A percentile compares a stretch with the other conserved stretches of the same genome.
Conservation (phyloP, 352 stramenopile genomes). For the Globisporangium radiosum region DNA sequence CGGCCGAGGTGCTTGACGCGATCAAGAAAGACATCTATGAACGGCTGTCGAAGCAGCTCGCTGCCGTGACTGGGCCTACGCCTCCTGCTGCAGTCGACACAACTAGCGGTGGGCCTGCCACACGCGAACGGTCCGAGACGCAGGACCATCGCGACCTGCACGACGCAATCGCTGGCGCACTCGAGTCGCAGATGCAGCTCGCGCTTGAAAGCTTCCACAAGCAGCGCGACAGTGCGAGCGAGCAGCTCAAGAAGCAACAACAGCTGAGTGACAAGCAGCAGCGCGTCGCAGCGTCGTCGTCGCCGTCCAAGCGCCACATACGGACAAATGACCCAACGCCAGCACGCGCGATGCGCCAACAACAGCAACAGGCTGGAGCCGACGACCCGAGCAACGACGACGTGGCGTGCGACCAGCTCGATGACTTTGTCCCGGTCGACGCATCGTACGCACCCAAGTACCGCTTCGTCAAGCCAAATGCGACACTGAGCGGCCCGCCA, state of each 20-base stretch:
- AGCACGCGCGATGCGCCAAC: background rate
- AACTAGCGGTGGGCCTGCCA: background rate
- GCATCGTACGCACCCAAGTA: constrained; percentile 41
- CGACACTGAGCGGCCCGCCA: background rate
- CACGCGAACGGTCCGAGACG: constrained; percentile 2
- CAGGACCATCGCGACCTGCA: constrained; percentile 30
- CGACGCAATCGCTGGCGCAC: constrained; percentile 34
- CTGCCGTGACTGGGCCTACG: constrained; percentile 1
- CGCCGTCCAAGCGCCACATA: constrained; percentile 5
- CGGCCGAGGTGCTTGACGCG: constrained; percentile 35
- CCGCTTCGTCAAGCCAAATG: constrained; percentile 24
- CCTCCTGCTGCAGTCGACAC: background rate
- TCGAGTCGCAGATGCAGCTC: constrained; percentile 45
- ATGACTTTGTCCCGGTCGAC: constrained; percentile 41
- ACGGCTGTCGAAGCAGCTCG: constrained; percentile 38
- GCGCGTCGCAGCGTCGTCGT: background rate
- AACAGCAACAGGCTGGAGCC: background rate
- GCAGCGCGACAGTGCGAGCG: constrained; percentile 12
- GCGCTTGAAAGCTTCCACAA: constrained; percentile 21
- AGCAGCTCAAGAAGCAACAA: constrained; percentile 6
- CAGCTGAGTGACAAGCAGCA: background rate
- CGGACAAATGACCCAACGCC: too few species aligned
- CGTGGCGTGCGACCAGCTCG: constrained; percentile 34
- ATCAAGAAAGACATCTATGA: constrained; percentile 63
- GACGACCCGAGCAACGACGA: constrained; percentile 17